A percentile compares a stretch with the other conserved stretches of the same genome.
phyloP scores from a whole-genome alignment of 192 early-diverging fungal genomes.

The Coemansia aciculifera region DNA sequence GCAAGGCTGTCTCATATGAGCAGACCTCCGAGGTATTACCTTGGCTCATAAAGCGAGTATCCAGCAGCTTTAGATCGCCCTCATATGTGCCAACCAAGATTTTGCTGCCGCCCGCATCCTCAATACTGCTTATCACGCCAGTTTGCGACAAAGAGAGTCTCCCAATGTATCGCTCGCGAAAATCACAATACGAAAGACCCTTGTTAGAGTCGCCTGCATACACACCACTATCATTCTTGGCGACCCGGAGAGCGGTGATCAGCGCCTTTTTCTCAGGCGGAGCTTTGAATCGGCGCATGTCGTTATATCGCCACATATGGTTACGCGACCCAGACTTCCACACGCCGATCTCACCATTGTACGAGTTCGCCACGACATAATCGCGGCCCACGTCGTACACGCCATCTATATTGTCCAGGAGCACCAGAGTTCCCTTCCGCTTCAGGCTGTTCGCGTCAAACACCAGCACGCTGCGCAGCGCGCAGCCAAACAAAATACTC shows the following conservation, averaged over 20 bases:
- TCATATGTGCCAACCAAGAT: constrained; percentile 30
- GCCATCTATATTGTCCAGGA: constrained; percentile 37
- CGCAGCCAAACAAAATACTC: constrained; percentile 41
- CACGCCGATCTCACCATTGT: constrained; percentile 35
- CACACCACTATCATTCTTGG: constrained; percentile 17
- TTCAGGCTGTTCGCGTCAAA: constrained; percentile 22
- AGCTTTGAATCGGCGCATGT: constrained; percentile 30
- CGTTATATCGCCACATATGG: constrained; percentile 50
- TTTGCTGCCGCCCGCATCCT: constrained; percentile 6
- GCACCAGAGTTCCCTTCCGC: constrained; percentile 32
- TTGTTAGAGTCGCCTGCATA: constrained; percentile 26
- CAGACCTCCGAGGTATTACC: neutral
- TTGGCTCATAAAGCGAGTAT: constrained; percentile 26
- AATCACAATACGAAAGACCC: constrained; percentile 31
- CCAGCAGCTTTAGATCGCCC: constrained; percentile 23
- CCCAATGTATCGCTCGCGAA: constrained; percentile 34
- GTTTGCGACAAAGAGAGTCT: constrained; percentile 1
- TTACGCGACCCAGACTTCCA: constrained; percentile 43
- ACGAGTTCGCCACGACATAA: constrained; percentile 46
- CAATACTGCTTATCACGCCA: constrained; percentile 26
- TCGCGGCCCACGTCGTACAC: constrained; percentile 44
- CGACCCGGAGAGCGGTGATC: constrained; percentile 33
- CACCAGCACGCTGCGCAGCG: constrained; percentile 24
- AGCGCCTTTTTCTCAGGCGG: neutral
- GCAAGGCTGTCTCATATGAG: neutral